Percentiles rank a stretch among this genome's conserved stretches.
phyloP scores from a whole-genome alignment of 2,329 filamentous ascomycete genomes.

The Epichloe gansuensis region DNA sequence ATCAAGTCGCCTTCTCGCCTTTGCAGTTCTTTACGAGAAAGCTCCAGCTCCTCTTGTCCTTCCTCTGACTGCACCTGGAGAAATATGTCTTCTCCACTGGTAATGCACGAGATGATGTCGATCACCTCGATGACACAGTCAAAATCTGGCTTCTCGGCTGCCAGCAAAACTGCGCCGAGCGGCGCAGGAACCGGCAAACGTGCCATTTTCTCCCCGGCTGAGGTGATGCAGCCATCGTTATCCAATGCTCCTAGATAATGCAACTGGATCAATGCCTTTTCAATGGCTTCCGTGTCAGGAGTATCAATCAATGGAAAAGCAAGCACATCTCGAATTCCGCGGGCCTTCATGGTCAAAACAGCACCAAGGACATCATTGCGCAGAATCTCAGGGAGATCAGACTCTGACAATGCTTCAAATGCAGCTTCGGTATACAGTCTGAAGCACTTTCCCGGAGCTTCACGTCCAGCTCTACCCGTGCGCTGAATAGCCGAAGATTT shows the following conservation, averaged over 20 bases:
- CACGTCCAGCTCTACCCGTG: conserved; percentile 83
- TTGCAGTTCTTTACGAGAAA: conserved; percentile 42
- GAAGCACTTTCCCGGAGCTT: conserved; percentile 81
- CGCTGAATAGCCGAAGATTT: conserved; percentile 88
- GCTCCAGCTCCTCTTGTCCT: conserved; percentile 39
- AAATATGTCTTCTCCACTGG: conserved; percentile 51
- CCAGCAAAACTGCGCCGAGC: conserved; percentile 71
- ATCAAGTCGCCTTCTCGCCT: conserved; percentile 54
- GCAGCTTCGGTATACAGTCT: conserved; percentile 74
- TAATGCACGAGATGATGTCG: conserved; percentile 62
- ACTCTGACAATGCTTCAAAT: conserved; percentile 57
- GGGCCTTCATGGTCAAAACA: conserved; percentile 84
- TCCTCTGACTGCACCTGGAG: conserved; percentile 47
- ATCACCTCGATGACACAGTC: conserved; percentile 73
- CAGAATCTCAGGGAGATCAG: conserved; percentile 78
- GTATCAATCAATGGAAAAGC: conserved; percentile 76
- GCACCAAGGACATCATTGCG: conserved; percentile 80
- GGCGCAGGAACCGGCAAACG: conserved; percentile 72
- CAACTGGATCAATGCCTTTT: conserved; percentile 72
- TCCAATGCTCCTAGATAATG: conserved; percentile 66
- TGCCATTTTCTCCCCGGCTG: conserved; percentile 64
- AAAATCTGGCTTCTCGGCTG: conserved; percentile 56
- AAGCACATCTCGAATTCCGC: conserved; percentile 71
- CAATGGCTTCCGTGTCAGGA: conserved; percentile 64
- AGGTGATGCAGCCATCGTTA: conserved; percentile 60